Evolutionary conservation across 2,329 filamentous ascomycete species (phyloP).

Genomic region (Aspergillus hortae): DNA sequence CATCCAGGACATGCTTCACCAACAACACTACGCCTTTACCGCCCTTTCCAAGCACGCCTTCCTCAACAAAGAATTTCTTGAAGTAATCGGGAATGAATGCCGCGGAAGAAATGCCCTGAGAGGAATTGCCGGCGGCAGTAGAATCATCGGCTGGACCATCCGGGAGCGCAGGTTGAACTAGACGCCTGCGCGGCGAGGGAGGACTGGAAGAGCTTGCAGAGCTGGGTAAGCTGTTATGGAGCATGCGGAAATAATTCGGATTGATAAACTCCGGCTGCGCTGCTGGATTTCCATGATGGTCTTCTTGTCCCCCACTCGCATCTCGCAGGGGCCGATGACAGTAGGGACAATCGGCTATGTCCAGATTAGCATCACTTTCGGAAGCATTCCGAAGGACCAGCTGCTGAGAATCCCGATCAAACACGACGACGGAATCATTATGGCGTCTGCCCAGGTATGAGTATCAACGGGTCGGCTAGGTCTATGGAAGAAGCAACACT

Average conservation of each 20-base stretch:
- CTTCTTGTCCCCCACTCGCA: conserved; percentile 40
- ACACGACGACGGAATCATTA: conserved; percentile 86
- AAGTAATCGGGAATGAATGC: conserved; percentile 95
- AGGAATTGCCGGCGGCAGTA: conserved; percentile 46
- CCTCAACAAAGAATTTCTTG: conserved; percentile 85
- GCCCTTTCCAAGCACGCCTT: conserved; percentile 78
- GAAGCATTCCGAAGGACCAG: conserved; percentile 72
- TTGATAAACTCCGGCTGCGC: conserved; percentile 69
- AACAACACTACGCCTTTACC: conserved; percentile 93
- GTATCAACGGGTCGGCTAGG: conserved; percentile 11
- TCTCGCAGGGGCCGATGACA: conserved; percentile 71
- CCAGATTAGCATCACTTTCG: conserved; percentile 47
- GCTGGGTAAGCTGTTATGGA: conserved; percentile 59
- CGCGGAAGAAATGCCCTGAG: conserved; percentile 73
- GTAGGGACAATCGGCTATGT: conserved; percentile 75
- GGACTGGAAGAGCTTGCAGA: conserved; percentile 44
- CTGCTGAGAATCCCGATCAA: conserved; percentile 78
- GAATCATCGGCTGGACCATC: conserved; percentile 46
- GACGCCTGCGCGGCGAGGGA: conserved; percentile 49
- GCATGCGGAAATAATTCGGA: conserved; percentile 93
- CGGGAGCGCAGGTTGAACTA: conserved; percentile 46
- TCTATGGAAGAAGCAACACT: not conserved
- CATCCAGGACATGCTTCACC: conserved; percentile 89
- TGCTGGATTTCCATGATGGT: conserved; percentile 27
- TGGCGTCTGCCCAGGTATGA: conserved; percentile 64